Percentiles rank a stretch among this genome's conserved stretches.
Evolutionary conservation across 176 grass and related monocot genomes (phyloP).

Genomic region (Carex pumila): DNA sequence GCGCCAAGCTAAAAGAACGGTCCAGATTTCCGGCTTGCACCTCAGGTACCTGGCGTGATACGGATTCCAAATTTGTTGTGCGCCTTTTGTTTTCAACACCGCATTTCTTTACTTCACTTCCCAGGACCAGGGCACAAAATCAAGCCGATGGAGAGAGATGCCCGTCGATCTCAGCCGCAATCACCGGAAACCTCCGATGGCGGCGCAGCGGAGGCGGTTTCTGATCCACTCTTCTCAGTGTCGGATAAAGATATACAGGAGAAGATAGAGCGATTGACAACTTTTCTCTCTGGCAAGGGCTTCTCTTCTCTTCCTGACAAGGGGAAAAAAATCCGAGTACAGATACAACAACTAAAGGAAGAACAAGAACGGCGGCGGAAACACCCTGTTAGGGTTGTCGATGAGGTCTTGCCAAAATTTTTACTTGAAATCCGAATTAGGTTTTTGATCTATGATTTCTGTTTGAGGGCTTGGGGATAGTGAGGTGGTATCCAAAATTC

Average conservation of each 20-base stretch:
- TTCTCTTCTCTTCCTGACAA: slow-evolving; percentile 13
- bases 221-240: background rate
- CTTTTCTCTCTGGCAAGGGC: background rate
- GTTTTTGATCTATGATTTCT: background rate
- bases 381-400: background rate
- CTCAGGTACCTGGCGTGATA: no score
- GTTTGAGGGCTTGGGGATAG: background rate
- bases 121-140: background rate
- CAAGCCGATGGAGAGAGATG: background rate
- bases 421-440: background rate
- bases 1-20: no score
- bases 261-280: background rate
- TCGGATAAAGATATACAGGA: slow-evolving; percentile 1
- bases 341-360: background rate
- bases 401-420: background rate
- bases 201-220: background rate
- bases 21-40: no score
- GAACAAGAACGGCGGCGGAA: slow-evolving; percentile 1
- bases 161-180: background rate
- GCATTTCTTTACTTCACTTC: background rate
- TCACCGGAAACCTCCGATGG: background rate
- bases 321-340: background rate
- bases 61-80: background rate
- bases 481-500: background rate
- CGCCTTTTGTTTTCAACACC: background rate